These are phyloP conservation scores for Gastrolobium villosum DNA, from an alignment of 306 rosid genomes.

Conservation along the genomic window DNA sequence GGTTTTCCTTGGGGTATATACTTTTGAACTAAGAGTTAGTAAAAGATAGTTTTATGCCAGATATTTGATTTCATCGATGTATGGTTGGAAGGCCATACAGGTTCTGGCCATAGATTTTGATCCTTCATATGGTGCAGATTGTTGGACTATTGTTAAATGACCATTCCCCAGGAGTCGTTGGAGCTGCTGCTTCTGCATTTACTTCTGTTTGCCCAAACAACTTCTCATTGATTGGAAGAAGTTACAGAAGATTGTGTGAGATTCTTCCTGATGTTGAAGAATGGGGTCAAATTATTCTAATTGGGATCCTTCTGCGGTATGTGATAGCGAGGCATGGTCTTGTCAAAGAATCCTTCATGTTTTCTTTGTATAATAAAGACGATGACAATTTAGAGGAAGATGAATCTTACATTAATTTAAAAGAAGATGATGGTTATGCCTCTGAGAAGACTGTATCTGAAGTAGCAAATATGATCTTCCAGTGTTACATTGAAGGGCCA, in stretches of 20 bases:
- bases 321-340: conserved; percentile 88
- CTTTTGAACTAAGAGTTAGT: conserved; percentile 35
- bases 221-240: conserved; percentile 77
- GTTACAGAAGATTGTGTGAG: conserved; percentile 80
- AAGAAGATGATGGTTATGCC: conserved; percentile 57
- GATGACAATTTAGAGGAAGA: conserved; percentile 52
- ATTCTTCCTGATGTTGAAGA: conserved; percentile 96
- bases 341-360: conserved; percentile 85
- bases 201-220: conserved; percentile 89
- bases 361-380: conserved; percentile 57
- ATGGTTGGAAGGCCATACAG: conserved; percentile 24
- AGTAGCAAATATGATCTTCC: conserved; percentile 66
- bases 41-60: conserved; percentile 32
- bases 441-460: conserved; percentile 57
- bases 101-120: conserved; percentile 30
- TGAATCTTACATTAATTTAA: conserved; percentile 45
- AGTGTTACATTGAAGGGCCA: conserved; percentile 92
- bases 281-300: conserved; percentile 94
- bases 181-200: conserved; percentile 98
- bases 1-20: conserved; percentile 39
- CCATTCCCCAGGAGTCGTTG: conserved; percentile 89
- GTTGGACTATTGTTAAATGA: conserved; percentile 81
- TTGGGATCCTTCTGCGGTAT: conserved; percentile 88
- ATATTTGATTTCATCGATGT: conserved; percentile 35
- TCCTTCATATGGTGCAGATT: conserved; percentile 64